Conservation (phyloP, 225 moss, liverwort and hornwort genomes). For the Antitrichia curtipendula region DNA sequence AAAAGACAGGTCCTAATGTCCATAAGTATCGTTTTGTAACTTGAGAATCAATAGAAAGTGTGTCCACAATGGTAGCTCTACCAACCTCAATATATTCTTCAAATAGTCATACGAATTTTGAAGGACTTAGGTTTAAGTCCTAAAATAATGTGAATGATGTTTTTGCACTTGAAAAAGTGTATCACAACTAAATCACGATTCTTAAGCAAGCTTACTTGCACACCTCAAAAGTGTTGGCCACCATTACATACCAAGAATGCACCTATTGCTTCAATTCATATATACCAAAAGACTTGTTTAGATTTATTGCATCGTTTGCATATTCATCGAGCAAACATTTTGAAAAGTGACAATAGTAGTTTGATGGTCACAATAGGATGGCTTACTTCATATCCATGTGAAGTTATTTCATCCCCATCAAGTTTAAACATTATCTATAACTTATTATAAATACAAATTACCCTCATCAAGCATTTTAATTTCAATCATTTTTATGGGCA, state of each 20-base stretch:
- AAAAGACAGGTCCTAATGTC: fast-evolving
- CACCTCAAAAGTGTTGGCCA: background rate
- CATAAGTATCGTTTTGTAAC: fast-evolving
- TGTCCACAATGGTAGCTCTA: background rate
- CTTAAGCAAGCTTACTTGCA: background rate
- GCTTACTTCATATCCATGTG: background rate
- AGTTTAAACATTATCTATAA: background rate
- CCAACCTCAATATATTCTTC: background rate
- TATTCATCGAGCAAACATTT: no score
- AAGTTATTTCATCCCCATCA: background rate
- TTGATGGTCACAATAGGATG: background rate
- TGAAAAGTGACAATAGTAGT: no score
- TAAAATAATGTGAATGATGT: background rate
- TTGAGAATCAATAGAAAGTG: fast-evolving
- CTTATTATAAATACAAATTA: no score
- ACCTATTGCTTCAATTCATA: background rate
- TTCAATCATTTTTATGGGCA: background rate
- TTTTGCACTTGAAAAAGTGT: fast-evolving
- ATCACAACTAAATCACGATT: no score
- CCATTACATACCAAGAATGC: background rate
- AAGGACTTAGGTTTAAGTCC: background rate
- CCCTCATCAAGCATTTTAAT: fast-evolving
- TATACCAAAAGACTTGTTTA: background rate
- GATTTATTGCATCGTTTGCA: background rate
- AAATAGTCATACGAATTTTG: no score